Conservation (phyloP, 768 basidiomycete species). For the Leccinum obscurum region DNA sequence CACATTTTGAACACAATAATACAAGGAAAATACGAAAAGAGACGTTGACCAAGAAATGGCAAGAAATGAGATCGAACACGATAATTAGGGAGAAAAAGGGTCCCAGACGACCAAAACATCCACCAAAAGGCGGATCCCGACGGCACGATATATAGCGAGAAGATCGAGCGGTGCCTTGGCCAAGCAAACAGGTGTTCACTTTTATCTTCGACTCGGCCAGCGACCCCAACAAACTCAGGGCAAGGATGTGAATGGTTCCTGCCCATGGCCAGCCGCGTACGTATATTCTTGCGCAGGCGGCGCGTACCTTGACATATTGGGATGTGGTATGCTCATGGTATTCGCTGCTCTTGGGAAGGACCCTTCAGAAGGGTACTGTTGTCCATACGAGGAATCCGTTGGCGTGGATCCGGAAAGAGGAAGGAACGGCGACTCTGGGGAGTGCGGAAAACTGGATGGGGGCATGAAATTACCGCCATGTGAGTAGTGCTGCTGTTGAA, state of each 20-base stretch:
- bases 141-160: conserved; percentile 7
- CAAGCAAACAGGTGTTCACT: conserved; percentile 2
- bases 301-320: conserved; percentile 18
- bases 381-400: conserved; percentile 14
- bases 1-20: conserved; percentile 13
- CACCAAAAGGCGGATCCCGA: conserved; percentile 5
- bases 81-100: conserved; percentile 5
- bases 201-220: neutral
- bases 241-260: conserved; percentile 25
- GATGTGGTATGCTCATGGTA: conserved; percentile 16
- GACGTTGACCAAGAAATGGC: conserved; percentile 10
- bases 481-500: conserved; percentile 22
- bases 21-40: conserved; percentile 15
- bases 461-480: conserved; percentile 16
- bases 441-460: conserved; percentile 10
- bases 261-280: conserved; percentile 22
- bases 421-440: conserved; percentile 20
- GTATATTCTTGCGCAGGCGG: conserved; percentile 23
- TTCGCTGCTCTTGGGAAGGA: conserved; percentile 15
- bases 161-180: neutral
- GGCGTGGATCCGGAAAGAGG: conserved; percentile 15
- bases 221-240: conserved; percentile 10
- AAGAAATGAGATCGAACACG: conserved; percentile 15
- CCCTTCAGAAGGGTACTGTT: conserved; percentile 22
- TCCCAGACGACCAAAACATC: conserved; percentile 6